Evolutionary conservation across 805 yeast genomes (phyloP).

Genomic region (Metschnikowia vanudenii): DNA sequence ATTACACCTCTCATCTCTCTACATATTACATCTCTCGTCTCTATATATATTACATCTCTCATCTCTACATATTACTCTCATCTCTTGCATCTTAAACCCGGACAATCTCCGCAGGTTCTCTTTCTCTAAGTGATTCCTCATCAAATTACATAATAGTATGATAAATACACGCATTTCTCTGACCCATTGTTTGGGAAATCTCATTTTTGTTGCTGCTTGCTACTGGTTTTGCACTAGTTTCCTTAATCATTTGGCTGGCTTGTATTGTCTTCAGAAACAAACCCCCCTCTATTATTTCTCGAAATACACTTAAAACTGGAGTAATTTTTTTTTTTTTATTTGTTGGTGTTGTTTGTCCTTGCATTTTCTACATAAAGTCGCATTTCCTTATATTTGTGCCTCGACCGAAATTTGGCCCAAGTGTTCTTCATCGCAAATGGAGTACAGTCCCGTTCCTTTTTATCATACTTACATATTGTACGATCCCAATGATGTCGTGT

Average conservation of each 20-base stretch:
- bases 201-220: neutral
- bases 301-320: no score
- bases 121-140: constrained; percentile 10
- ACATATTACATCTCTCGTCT: constrained; percentile 5
- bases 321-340: neutral
- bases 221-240: neutral
- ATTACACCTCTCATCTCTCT: constrained; percentile 4
- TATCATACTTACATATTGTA: constrained; percentile 86
- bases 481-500: constrained; percentile 60
- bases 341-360: neutral
- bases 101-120: constrained; percentile 9
- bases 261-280: no score
- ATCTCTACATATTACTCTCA: constrained; percentile 7
- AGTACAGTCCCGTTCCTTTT: constrained; percentile 52
- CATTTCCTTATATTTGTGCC: constrained; percentile 1
- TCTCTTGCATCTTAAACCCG: constrained; percentile 7
- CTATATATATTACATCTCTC: neutral
- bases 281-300: no score
- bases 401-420: neutral
- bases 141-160: constrained; percentile 8
- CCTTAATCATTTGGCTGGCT: neutral
- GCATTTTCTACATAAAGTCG: neutral
- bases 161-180: constrained; percentile 13
- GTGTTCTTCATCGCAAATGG: constrained; percentile 5
- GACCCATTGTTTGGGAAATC: neutral